Evolutionary conservation across 768 basidiomycete genomes (phyloP).

Genomic region (Suillus weaverae): DNA sequence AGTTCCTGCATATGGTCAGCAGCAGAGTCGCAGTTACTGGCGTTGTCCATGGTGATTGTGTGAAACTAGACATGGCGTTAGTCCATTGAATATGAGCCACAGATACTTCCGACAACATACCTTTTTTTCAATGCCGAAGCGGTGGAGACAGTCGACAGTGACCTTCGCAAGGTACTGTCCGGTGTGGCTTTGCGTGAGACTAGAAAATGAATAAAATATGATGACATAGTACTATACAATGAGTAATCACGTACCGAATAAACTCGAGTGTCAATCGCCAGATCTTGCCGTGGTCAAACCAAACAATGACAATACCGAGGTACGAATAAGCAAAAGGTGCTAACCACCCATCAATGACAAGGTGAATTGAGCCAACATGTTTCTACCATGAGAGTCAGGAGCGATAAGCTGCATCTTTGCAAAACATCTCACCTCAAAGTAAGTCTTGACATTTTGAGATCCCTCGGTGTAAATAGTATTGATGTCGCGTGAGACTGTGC

Average conservation of each 20-base stretch:
- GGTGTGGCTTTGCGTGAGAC: constrained; percentile 29
- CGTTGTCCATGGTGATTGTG: constrained; percentile 34
- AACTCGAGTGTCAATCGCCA: constrained; percentile 35
- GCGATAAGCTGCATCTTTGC: too few relatives aligned
- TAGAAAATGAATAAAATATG: too few relatives aligned
- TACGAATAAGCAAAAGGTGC: constrained; percentile 29
- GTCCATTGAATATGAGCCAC: background rate
- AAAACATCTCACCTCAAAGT: too few relatives aligned
- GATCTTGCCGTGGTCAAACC: constrained; percentile 29
- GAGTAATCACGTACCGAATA: too few relatives aligned
- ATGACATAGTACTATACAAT: too few relatives aligned
- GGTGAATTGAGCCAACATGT: constrained; percentile 23
- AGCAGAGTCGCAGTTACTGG: constrained; percentile 31
- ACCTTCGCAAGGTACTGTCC: constrained; percentile 31
- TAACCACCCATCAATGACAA: constrained; percentile 38
- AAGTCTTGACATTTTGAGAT: too few relatives aligned
- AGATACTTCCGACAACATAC: too few relatives aligned
- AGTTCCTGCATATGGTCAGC: constrained; percentile 18
- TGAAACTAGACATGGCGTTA: constrained; percentile 21
- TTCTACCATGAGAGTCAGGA: too few relatives aligned
- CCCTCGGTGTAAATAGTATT: too few relatives aligned
- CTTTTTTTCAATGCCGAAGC: constrained; percentile 27
- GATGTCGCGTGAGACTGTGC: too few relatives aligned
- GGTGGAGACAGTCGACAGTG: constrained; percentile 25
- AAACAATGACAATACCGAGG: constrained; percentile 34